Evolutionary conservation across 768 basidiomycete genomes (phyloP), one percentile per base, ranked within the genome.

Genomic region (Auriscalpium orientale): DNA sequence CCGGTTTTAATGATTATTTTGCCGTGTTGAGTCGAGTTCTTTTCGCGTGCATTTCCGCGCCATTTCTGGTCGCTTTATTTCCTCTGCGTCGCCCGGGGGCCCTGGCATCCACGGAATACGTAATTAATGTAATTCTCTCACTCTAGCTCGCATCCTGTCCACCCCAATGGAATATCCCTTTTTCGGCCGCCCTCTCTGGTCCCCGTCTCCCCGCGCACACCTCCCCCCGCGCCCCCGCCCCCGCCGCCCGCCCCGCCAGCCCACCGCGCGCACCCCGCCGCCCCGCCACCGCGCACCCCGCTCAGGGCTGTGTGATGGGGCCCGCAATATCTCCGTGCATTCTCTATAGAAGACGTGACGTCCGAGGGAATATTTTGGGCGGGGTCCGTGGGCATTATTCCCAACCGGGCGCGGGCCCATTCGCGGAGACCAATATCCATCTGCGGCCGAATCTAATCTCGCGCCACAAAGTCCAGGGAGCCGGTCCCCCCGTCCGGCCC

Each of bases 1-100:
- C 79, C 80, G 80, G 82, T 83, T 87, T 89, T 88, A 86, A 82
- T 81, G 79, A 62, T 33, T 62, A 62, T 62, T 60, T 62, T 56
- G 59, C 60, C 56, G 52, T 54, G 54, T 52, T 52, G 61, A 75
- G 77, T 82, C 82, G 82, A 83, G 77, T 84, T 83, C 78, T 75
- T 70, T 77, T 81, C 79, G 82, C 80, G 79, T 82, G 80, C 75
- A 63, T 63, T 59, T 59, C 54, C 49, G 64, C 49, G 64, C 75
- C 72, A 78, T 78, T 77, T 71, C 68, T 67, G 73, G 72, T 70
- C 71, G 57, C 53, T 28, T 74, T 78, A 74, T 59, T 59, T 9
- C 38, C 61, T 57, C 49, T 54, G 58, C 60, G 58, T 56, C 56
- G 51, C 50, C 54, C 55, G 61, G 56, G 57, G 61, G 61, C 56